These are phyloP conservation scores for Thielaviopsis euricoi DNA, from an alignment of 2,329 filamentous ascomycete genomes.

Conservation along the genomic window DNA sequence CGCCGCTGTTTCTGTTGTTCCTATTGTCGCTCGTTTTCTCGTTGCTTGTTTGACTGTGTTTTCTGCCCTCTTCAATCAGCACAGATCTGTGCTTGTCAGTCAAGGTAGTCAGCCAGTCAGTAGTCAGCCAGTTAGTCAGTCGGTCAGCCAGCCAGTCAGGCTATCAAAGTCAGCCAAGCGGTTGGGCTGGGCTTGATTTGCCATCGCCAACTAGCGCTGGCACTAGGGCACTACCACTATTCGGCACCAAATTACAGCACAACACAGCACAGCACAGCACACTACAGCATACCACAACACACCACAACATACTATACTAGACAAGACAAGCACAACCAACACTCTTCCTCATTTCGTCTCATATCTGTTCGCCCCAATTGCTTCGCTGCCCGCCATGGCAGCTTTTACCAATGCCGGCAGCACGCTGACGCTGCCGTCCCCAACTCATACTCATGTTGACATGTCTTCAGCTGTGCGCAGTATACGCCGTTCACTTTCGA, in stretches of 20 bases:
- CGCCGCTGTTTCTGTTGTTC: neutral
- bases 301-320: neutral
- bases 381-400: conserved; percentile 28
- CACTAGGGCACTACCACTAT: neutral
- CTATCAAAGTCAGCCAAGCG: neutral
- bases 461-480: conserved; percentile 67
- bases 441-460: conserved; percentile 69
- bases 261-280: neutral
- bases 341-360: neutral
- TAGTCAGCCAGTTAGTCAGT: neutral
- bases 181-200: neutral
- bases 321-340: neutral
- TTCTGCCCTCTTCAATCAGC: neutral
- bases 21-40: neutral
- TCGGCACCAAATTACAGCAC: neutral
- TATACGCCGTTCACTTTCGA: conserved; percentile 71
- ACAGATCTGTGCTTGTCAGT: neutral
- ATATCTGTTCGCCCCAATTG: neutral
- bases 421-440: conserved; percentile 73
- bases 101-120: too few relatives aligned
- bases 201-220: neutral
- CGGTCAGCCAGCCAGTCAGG: too few relatives aligned
- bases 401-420: conserved; percentile 45
- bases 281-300: neutral
- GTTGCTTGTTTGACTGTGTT: neutral